phyloP scores from a whole-genome alignment of 2,329 filamentous ascomycete species.

The Alternaria incomplexa region DNA sequence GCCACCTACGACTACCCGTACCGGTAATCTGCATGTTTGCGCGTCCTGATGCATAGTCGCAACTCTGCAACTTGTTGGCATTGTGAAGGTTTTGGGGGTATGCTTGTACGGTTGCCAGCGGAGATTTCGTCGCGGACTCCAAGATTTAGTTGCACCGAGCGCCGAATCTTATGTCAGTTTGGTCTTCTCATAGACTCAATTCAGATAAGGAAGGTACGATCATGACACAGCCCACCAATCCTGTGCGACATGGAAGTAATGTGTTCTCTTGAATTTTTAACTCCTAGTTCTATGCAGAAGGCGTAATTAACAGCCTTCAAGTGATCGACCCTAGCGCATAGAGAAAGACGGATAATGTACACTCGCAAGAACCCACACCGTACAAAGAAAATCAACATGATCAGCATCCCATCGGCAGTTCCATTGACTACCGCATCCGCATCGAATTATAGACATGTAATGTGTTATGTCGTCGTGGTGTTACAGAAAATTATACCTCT shows the following conservation, averaged over 20 bases:
- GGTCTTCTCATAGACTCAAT: background rate
- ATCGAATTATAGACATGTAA: slow-evolving; percentile 17
- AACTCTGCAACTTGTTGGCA: background rate
- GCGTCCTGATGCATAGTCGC: background rate
- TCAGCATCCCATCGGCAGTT: background rate
- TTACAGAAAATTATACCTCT: slow-evolving; percentile 32
- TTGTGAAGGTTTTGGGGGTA: background rate
- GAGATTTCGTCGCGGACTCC: background rate
- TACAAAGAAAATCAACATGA: slow-evolving; percentile 4
- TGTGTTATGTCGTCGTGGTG: slow-evolving; percentile 12
- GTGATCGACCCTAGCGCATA: slow-evolving; percentile 10
- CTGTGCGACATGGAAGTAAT: background rate
- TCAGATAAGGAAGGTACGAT: background rate
- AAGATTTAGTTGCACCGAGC: slow-evolving; percentile 2
- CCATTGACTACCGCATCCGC: background rate
- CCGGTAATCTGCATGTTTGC: background rate
- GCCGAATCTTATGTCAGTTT: background rate
- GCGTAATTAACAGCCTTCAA: background rate
- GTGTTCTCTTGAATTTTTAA: slow-evolving; percentile 16
- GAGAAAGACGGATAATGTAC: slow-evolving; percentile 20
- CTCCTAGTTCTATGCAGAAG: slow-evolving; percentile 19
- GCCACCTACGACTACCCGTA: background rate
- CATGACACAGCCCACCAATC: background rate
- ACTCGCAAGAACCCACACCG: slow-evolving; percentile 13
- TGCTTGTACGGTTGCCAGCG: background rate